These are phyloP conservation scores for Lecanicillium sp. DNA, from an alignment of 2,329 filamentous ascomycete genomes.

Conservation along the genomic window DNA sequence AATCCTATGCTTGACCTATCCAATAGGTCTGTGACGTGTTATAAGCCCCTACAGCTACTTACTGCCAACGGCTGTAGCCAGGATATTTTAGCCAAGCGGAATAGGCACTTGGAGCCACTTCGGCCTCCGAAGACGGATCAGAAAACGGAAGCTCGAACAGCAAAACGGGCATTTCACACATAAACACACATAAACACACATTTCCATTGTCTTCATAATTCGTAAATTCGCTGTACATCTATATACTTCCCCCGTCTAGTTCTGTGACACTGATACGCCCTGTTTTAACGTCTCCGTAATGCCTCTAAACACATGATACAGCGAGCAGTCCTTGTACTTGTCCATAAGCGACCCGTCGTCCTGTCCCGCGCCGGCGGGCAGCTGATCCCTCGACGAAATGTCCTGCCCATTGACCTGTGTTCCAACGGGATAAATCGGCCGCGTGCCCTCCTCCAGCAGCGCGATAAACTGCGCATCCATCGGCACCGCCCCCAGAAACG, in stretches of 20 bases:
- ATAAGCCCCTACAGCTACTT: too few relatives aligned
- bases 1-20: too few relatives aligned
- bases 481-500: constrained; percentile 78
- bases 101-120: too few relatives aligned
- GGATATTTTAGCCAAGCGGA: too few relatives aligned
- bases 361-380: constrained; percentile 13
- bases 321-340: constrained; percentile 66
- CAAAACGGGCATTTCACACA: too few relatives aligned
- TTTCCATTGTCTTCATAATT: too few relatives aligned
- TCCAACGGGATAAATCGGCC: constrained; percentile 62
- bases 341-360: constrained; percentile 45
- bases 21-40: too few relatives aligned
- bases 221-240: too few relatives aligned
- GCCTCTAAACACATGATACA: constrained; percentile 59
- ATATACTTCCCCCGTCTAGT: background rate
- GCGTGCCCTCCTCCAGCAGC: constrained; percentile 66
- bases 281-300: constrained; percentile 44
- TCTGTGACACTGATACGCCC: constrained; percentile 10
- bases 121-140: too few relatives aligned
- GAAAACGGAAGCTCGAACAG: too few relatives aligned
- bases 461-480: constrained; percentile 90
- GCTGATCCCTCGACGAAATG: constrained; percentile 29
- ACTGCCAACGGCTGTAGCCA: too few relatives aligned
- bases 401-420: constrained; percentile 54
- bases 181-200: too few relatives aligned